phyloP scores from a whole-genome alignment of 169 alveolate genomes.

The Plasmodium ovale region DNA sequence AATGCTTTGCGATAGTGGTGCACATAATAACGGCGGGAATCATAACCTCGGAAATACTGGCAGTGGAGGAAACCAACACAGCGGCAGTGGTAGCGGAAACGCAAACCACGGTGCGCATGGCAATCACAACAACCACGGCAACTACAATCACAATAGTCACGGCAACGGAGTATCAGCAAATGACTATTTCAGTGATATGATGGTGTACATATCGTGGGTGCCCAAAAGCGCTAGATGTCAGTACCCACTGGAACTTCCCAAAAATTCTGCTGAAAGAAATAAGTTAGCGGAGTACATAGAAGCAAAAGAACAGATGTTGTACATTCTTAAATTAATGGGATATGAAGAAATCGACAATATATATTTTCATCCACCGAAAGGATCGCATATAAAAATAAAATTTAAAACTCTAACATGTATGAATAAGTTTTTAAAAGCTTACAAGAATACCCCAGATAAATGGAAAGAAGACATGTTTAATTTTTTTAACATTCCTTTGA shows the following conservation, averaged over 20 bases:
- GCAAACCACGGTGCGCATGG: background rate
- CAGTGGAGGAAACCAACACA: background rate
- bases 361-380: constrained; percentile 75
- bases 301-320: constrained; percentile 74
- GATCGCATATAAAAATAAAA: constrained; percentile 75
- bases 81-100: background rate
- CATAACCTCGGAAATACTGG: background rate
- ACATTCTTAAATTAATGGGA: constrained; percentile 60
- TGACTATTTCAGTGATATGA: constrained; percentile 73
- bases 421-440: constrained; percentile 56
- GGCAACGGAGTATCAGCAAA: constrained; percentile 12
- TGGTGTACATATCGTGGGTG: constrained; percentile 77
- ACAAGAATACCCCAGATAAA: constrained; percentile 73
- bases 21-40: background rate
- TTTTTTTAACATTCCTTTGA: constrained; percentile 69
- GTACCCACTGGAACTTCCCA: constrained; percentile 65
- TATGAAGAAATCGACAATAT: constrained; percentile 66
- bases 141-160: background rate
- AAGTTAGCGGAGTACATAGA: constrained; percentile 68
- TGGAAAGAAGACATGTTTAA: constrained; percentile 77
- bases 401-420: constrained; percentile 49
- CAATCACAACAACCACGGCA: background rate
- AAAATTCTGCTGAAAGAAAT: constrained; percentile 73
- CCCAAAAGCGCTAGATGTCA: constrained; percentile 77
- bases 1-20: background rate